Percentiles rank a stretch among this genome's conserved stretches.
Evolutionary conservation across 306 rosid genomes (phyloP).

Genomic region (Vigna radiata): DNA sequence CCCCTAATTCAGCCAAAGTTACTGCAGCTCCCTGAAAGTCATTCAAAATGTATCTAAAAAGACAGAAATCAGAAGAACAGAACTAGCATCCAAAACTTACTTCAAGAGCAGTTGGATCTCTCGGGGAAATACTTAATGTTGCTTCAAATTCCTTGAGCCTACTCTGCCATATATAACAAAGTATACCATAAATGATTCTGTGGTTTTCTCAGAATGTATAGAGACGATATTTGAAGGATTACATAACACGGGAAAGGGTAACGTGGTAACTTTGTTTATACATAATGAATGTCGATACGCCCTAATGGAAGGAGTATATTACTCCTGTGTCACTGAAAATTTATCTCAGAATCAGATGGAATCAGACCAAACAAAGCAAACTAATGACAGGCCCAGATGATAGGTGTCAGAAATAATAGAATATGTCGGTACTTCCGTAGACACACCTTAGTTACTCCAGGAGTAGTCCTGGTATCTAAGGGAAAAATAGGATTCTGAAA

Average conservation of each 20-base stretch:
- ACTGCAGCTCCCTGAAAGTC: conserved; percentile 92
- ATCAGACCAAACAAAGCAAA: not conserved
- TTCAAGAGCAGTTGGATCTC: conserved; percentile 83
- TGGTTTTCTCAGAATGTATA: conserved; percentile 32
- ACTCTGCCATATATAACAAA: conserved; percentile 64
- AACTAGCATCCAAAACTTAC: conserved; percentile 62
- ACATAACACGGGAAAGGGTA: conserved; percentile 5
- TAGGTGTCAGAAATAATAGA: not conserved
- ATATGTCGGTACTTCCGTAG: not conserved
- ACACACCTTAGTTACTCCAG: not conserved
- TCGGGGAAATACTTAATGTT: conserved; percentile 69
- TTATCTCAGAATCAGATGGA: not conserved
- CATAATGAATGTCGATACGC: not conserved
- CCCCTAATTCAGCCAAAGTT: conserved; percentile 83
- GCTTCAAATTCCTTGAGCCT: conserved; percentile 78
- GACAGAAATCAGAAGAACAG: conserved; percentile 46
- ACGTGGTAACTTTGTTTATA: not conserved
- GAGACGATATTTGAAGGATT: conserved; percentile 15
- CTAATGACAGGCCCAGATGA: not conserved
- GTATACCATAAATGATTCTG: conserved; percentile 29
- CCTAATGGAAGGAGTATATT: not conserved
- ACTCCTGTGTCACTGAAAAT: not conserved
- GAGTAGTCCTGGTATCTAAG: not conserved
- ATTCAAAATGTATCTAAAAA: conserved; percentile 44
- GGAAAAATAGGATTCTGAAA: not conserved